Base-by-base conservation (phyloP, 345 rosid genomes). In the Rhodomyrtus tomentosa region DNA sequence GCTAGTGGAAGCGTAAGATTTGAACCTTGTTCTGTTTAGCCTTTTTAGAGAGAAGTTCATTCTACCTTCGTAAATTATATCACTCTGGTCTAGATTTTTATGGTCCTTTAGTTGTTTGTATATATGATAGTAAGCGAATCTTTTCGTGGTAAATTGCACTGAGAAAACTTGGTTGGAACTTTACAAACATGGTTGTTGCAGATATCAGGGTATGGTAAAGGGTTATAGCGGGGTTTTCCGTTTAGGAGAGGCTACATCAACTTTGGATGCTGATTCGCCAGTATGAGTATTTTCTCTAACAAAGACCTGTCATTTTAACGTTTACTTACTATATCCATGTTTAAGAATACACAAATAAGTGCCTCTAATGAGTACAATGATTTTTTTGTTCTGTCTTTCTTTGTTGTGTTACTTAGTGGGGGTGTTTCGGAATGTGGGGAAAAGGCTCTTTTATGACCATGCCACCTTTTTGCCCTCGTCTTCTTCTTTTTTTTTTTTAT, bases 211-310 rank as follows among this genome's bases (percentile, higher is more conserved):
- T 49, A 94, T 95, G 99, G 85, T 91, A 74, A 95, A 97, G 88
- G 95, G 98, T 85, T 97, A 97, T 59, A 95, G 98, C 42, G 98
- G 99, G 81, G 94, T 95, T 87, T 93, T 97, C 89, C 95, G 99
- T 76, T 89, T 97, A 85, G 99, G 99, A 85, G 99, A 97, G 93
- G 98, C 99, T 82, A 95, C 99, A 84, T 95, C 98, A 87, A 95
- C 98, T 85, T 91, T 93, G 93, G 99, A 95, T 81, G 98, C 99
- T n/a, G 98, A 95, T 88, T 97, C 99, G 49, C 98, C 98, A 4
- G 99, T 95, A 85, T 86, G 95, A 87, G 20, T 21, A 55, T 50
- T 85, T 45, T 51, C 42, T 68, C 84, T 83, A 32, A 29, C 12
- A 12, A 7, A 36, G 45, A 68, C 79, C 45, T 36, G 79, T 45